Evolutionary conservation across 805 yeast species (phyloP).

Genomic region (Candida railenensis): DNA sequence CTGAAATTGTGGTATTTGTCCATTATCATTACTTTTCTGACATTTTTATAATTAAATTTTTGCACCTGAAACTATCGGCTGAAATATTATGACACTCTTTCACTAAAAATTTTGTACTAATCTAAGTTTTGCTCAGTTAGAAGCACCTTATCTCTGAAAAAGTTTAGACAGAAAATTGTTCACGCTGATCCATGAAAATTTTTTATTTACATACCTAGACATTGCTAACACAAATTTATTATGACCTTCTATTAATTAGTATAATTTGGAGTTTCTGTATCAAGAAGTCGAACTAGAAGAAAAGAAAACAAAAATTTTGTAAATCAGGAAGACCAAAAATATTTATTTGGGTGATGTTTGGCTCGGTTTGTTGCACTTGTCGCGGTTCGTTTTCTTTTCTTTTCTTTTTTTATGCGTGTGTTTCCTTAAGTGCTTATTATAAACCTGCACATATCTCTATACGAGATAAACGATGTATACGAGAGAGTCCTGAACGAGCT

Average conservation of each 20-base stretch:
- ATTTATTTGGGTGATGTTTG: conserved; percentile 1
- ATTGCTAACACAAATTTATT: not conserved
- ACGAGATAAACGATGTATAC: conserved; percentile 3
- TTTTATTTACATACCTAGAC: conserved; percentile 7
- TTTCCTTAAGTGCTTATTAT: not conserved
- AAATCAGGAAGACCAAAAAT: not conserved
- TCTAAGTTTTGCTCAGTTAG: too few species aligned
- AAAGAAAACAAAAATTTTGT: not conserved
- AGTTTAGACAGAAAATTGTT: too few species aligned
- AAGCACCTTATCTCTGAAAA: too few species aligned
- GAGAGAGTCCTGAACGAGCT: not conserved
- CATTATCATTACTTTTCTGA: too few species aligned
- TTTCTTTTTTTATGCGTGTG: not conserved
- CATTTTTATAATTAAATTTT: too few species aligned
- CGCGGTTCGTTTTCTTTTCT: not conserved
- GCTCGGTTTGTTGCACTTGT: not conserved
- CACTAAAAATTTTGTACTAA: too few species aligned
- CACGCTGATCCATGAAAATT: too few species aligned
- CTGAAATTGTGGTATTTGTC: too few species aligned
- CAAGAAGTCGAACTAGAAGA: not conserved
- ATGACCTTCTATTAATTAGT: not conserved
- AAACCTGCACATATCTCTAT: not conserved
- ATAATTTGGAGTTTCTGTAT: not conserved
- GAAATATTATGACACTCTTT: too few species aligned
- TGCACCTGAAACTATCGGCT: too few species aligned